phyloP scores from a whole-genome alignment of 352 stramenopile species.

The Phytophthora pisi region DNA sequence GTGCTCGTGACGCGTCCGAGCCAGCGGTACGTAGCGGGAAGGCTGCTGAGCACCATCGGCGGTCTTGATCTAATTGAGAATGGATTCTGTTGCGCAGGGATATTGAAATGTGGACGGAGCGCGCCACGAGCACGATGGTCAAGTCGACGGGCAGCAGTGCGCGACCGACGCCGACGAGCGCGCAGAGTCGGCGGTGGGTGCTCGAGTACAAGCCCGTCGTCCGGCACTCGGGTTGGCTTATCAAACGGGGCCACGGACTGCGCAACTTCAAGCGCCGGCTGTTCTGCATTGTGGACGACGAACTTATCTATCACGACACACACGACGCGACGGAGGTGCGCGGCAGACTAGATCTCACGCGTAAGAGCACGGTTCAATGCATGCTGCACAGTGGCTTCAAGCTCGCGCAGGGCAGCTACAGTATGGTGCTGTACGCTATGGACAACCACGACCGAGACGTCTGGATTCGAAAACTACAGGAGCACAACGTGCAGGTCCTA shows the following conservation, averaged over 20 bases:
- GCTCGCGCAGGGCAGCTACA: slow-evolving; percentile 70
- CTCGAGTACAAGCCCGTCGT: slow-evolving; percentile 87
- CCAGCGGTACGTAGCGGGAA: slow-evolving; percentile 49
- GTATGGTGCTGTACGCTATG: slow-evolving; percentile 82
- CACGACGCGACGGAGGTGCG: slow-evolving; percentile 81
- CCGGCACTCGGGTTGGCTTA: slow-evolving; percentile 85
- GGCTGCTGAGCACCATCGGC: slow-evolving; percentile 4
- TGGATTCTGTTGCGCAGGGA: slow-evolving; percentile 45
- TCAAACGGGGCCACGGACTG: slow-evolving; percentile 81
- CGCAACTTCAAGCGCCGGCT: slow-evolving; percentile 87
- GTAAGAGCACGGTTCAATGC: slow-evolving; percentile 67
- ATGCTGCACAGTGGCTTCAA: slow-evolving; percentile 81
- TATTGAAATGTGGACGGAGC: slow-evolving; percentile 83
- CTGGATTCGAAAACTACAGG: slow-evolving; percentile 86
- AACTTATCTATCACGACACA: slow-evolving; percentile 87
- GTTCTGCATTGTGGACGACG: slow-evolving; percentile 87
- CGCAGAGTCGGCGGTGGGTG: slow-evolving; percentile 71
- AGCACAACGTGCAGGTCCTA: slow-evolving; percentile 69
- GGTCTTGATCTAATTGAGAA: slow-evolving; percentile 14
- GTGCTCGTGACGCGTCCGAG: slow-evolving; percentile 79
- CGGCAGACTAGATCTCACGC: slow-evolving; percentile 71
- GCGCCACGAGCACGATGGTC: slow-evolving; percentile 77
- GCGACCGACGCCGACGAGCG: slow-evolving; percentile 50
- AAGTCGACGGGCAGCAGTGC: slow-evolving; percentile 54
- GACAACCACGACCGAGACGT: slow-evolving; percentile 78